These are phyloP conservation scores for Emergomyces orientalis DNA, from an alignment of 2,329 filamentous ascomycete species.

Conservation along the genomic window DNA sequence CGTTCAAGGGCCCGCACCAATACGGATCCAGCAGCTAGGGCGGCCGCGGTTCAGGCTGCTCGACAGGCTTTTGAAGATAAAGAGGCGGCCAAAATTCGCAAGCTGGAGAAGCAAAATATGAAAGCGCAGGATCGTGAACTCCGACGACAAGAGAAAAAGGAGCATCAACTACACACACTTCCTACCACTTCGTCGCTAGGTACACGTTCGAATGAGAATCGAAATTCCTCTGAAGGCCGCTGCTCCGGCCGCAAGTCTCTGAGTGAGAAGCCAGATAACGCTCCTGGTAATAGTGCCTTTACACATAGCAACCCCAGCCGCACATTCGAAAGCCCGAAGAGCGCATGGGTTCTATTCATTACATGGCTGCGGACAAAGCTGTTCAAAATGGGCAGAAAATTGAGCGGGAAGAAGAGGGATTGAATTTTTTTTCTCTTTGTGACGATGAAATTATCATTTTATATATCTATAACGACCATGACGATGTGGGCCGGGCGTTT, in stretches of 20 bases:
- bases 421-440: constrained; percentile 5
- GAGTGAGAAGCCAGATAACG: not conserved
- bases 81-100: constrained; percentile 48
- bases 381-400: constrained; percentile 40
- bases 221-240: not conserved
- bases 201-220: not conserved
- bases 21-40: constrained; percentile 45
- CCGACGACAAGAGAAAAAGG: constrained; percentile 35
- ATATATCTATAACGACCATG: not conserved
- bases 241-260: not conserved
- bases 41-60: constrained; percentile 47
- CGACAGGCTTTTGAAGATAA: constrained; percentile 51
- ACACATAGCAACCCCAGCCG: not conserved
- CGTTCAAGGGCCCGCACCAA: constrained; percentile 38
- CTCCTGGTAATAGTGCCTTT: not conserved
- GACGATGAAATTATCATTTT: not conserved
- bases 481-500: not conserved
- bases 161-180: constrained; percentile 13
- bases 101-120: constrained; percentile 44
- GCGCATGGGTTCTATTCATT: constrained; percentile 45
- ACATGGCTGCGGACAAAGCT: constrained; percentile 49
- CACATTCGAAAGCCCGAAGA: constrained; percentile 20
- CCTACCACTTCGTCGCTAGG: not conserved
- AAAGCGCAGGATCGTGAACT: constrained; percentile 39
- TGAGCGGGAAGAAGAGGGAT: constrained; percentile 18